Evolutionary conservation across 2,329 filamentous ascomycete species (phyloP), one percentile per base, ranked within the genome.

Genomic region (Alternaria solani): DNA sequence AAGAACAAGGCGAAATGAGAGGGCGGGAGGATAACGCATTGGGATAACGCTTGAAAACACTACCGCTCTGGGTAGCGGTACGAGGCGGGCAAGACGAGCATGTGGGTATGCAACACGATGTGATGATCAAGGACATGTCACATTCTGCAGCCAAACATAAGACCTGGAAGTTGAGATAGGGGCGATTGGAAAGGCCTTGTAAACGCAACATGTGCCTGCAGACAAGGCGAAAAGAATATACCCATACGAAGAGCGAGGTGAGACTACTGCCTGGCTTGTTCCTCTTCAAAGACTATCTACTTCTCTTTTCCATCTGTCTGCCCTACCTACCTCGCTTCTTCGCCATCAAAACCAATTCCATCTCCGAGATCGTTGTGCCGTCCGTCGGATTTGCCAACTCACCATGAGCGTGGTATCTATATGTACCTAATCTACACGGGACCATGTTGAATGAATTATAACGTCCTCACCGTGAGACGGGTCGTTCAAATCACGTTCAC

Each of bases 1-100:
- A 77, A 76, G 66, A 75, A 74, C 48, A 78, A 78, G 65, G 75
- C 75, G 39, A 78, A 78, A 59, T 77, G 71, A 78, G 30, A 7
- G 3, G 20, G 18, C 4, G 25, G 1, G 8, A 9, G 12, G 2
- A 36, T 14, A 5, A 26, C 23, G 23, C 34, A n/a, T n/a, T 41
- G 41, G 38, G 28, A 51, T 44, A 28, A 20, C 14, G 43, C 30
- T 26, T 28, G 18, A 12, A 23, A 16, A 42, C 7, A 38, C 32
- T n/a, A 51, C 23, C 46, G 32, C 38, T 42, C 23, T 14, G 5
- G 9, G 46, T 25, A 30, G 32, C 32, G 25, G 20, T 12, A 23
- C 8, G 46, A 43, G 16, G 16, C 11, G 18, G 18, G n/a, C 23
- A 20, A 7, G 8, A 18, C 5, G 26, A 14, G 54, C 9, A 16